A percentile compares a stretch with the other conserved stretches of the same genome.
Conservation (phyloP, 371 early-diverging fungal species). For the Mucor racemosus region DNA sequence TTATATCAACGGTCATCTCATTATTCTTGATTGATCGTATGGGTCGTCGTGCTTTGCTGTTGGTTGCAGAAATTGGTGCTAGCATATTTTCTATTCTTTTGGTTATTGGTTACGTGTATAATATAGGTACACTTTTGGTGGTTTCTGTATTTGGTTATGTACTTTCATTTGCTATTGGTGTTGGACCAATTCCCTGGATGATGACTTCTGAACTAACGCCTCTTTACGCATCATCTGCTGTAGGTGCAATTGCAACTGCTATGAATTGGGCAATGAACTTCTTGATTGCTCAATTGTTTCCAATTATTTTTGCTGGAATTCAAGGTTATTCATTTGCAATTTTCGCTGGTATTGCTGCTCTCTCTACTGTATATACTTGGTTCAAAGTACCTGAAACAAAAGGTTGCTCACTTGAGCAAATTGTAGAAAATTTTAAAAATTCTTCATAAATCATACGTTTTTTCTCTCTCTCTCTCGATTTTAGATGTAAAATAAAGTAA, state of each 20-base stretch:
- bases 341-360: slow-evolving; percentile 33
- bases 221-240: slow-evolving; percentile 61
- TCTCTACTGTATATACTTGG: slow-evolving; percentile 31
- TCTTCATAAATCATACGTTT: background rate
- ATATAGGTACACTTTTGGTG: slow-evolving; percentile 57
- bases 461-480: background rate
- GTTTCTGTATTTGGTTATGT: slow-evolving; percentile 76
- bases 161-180: slow-evolving; percentile 67
- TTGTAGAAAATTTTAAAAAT: slow-evolving; percentile 23
- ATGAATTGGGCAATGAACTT: slow-evolving; percentile 63
- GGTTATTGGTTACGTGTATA: slow-evolving; percentile 56
- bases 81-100: slow-evolving; percentile 58
- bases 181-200: too few relatives aligned
- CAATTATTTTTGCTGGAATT: slow-evolving; percentile 20
- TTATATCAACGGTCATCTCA: slow-evolving; percentile 61
- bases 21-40: slow-evolving; percentile 33
- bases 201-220: slow-evolving; percentile 65
- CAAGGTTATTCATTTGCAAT: slow-evolving; percentile 26
- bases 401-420: slow-evolving; percentile 66
- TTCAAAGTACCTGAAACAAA: slow-evolving; percentile 81
- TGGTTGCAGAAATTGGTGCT: slow-evolving; percentile 64
- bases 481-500: background rate
- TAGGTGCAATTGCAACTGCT: slow-evolving; percentile 56
- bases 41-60: slow-evolving; percentile 43
- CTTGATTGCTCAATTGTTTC: slow-evolving; percentile 28